A percentile compares a stretch with the other conserved stretches of the same genome.
Evolutionary conservation across 257 asterid genomes (phyloP).

Genomic region (Nicotiana obtusifolia): DNA sequence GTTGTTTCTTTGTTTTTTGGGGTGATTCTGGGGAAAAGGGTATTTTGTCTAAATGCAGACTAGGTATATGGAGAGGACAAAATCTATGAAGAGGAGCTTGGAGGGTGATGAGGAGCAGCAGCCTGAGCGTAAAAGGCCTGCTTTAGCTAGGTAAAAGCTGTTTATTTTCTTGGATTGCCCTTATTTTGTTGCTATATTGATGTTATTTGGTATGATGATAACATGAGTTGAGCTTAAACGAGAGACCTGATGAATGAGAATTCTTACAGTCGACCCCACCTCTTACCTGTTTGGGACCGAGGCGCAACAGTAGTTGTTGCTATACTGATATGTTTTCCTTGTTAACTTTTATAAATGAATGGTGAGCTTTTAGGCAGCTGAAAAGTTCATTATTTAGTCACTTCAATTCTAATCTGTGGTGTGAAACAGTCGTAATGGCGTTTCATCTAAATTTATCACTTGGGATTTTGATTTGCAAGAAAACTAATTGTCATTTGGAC

Average conservation of each 20-base stretch:
- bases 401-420: background rate
- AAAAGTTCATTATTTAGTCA: background rate
- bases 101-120: conserved; percentile 65
- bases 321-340: background rate
- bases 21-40: conserved; percentile 7
- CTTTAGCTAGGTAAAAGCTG: conserved; percentile 40
- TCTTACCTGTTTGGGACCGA: no score
- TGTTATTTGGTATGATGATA: background rate
- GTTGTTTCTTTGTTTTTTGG: conserved; percentile 2
- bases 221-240: no score
- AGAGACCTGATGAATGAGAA: no score
- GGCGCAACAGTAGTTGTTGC: no score
- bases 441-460: background rate
- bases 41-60: conserved; percentile 63
- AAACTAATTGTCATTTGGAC: background rate
- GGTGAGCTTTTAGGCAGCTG: background rate
- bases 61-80: conserved; percentile 75
- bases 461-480: background rate
- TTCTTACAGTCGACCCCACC: no score
- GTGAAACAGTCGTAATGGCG: background rate
- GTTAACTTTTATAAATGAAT: background rate
- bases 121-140: conserved; percentile 57
- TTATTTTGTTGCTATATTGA: background rate
- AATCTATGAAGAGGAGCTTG: conserved; percentile 75
- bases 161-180: background rate